phyloP scores from a whole-genome alignment of 371 early-diverging fungal species.

The Rhizopus sp. region DNA sequence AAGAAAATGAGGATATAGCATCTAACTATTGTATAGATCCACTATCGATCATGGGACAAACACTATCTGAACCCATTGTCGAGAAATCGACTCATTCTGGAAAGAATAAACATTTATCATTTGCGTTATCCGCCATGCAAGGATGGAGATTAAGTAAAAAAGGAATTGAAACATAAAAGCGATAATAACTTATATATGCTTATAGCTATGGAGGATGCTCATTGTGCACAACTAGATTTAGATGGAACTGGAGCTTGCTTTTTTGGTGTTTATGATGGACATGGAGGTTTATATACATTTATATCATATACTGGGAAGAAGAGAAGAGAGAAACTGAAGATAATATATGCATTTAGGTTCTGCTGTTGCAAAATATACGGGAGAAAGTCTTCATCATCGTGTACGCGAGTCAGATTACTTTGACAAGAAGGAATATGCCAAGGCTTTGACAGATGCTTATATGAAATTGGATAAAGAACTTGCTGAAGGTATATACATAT shows the following conservation, averaged over 20 bases:
- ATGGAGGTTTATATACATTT: conserved; percentile 70
- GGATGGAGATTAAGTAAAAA: conserved; percentile 92
- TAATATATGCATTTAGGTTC: conserved; percentile 50
- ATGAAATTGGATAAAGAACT: conserved; percentile 76
- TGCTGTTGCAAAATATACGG: conserved; percentile 86
- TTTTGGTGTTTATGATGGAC: conserved; percentile 97
- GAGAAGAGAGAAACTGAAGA: background rate
- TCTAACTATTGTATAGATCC: background rate
- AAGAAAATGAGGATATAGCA: no score
- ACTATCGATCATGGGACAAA: conserved; percentile 87
- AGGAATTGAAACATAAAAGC: background rate
- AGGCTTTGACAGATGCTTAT: conserved; percentile 81
- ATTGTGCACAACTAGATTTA: conserved; percentile 82
- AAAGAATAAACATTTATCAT: conserved; percentile 71
- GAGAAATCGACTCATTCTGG: conserved; percentile 81
- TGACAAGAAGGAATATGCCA: conserved; percentile 61
- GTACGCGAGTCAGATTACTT: conserved; percentile 71
- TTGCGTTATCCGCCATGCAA: conserved; percentile 92
- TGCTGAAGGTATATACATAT: conserved; percentile 63
- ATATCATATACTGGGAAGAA: background rate
- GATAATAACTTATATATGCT: background rate
- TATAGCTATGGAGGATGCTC: conserved; percentile 97
- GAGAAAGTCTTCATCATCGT: conserved; percentile 73
- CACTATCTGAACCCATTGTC: conserved; percentile 89
- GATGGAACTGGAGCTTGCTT: conserved; percentile 65